phyloP scores from a whole-genome alignment of 768 basidiomycete species.

The Coprinopsis cinerea region DNA sequence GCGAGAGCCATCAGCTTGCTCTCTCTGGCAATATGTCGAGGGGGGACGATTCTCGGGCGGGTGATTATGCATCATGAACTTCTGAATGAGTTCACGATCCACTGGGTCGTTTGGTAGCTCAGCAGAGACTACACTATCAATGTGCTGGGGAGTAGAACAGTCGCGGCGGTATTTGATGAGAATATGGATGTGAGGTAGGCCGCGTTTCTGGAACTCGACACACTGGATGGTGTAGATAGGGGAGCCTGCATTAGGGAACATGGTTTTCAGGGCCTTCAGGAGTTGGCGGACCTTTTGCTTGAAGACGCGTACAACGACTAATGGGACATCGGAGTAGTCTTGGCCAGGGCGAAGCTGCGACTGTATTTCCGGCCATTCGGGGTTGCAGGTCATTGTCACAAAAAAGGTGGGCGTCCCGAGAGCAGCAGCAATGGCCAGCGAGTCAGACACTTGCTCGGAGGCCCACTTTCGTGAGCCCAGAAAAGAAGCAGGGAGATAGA shows the following conservation, averaged over 20 bases:
- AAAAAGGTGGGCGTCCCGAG: too few relatives aligned
- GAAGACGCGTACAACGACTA: constrained; percentile 42
- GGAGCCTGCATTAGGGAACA: constrained; percentile 27
- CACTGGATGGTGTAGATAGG: constrained; percentile 22
- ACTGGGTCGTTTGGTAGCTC: constrained; percentile 23
- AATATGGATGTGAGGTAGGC: constrained; percentile 37
- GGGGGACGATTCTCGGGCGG: too few relatives aligned
- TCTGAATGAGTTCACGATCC: constrained; percentile 20
- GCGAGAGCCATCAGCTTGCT: too few relatives aligned
- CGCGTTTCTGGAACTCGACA: constrained; percentile 40
- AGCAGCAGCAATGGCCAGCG: too few relatives aligned
- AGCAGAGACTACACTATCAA: constrained; percentile 29
- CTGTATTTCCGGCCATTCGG: constrained; percentile 39
- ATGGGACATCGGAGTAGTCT: constrained; percentile 32
- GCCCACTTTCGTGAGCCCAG: too few relatives aligned
- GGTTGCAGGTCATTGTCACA: constrained; percentile 44
- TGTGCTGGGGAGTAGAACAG: constrained; percentile 19
- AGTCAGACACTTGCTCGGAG: too few relatives aligned
- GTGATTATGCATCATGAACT: constrained; percentile 33
- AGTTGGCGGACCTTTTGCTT: constrained; percentile 32
- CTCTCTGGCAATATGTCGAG: too few relatives aligned
- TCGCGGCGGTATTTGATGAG: constrained; percentile 24
- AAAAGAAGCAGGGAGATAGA: too few relatives aligned
- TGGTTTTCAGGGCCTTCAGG: constrained; percentile 19
- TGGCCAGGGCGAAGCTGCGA: constrained; percentile 33